Conservation (phyloP, 2,329 filamentous ascomycete genomes). For the Daldinia eschscholtzii region DNA sequence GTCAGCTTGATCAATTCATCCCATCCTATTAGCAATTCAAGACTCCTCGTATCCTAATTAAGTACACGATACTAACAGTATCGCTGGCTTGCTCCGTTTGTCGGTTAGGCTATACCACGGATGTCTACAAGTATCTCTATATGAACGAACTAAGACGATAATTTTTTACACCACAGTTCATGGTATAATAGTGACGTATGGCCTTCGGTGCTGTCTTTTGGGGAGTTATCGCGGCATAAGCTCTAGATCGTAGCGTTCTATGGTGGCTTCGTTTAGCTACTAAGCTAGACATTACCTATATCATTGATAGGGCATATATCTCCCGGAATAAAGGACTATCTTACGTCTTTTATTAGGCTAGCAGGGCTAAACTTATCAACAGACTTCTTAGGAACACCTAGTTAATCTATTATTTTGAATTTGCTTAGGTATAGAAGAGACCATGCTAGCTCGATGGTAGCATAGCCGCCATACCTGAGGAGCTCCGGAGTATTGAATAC, state of each 20-base stretch:
- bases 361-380: no score
- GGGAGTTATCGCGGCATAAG: background rate
- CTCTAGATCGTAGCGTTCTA: no score
- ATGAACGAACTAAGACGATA: background rate
- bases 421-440: background rate
- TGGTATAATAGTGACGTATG: background rate
- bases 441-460: background rate
- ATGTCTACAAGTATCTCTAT: conserved; percentile 50
- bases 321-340: no score
- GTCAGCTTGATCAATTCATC: conserved; percentile 18
- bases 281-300: no score
- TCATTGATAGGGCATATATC: no score
- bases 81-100: conserved; percentile 16
- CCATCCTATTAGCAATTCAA: conserved; percentile 10
- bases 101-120: conserved; percentile 51
- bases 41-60: conserved; percentile 11
- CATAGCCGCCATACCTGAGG: background rate
- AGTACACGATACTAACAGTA: conserved; percentile 22
- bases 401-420: no score
- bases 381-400: no score
- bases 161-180: background rate
- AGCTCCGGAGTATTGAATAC: background rate
- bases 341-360: no score
- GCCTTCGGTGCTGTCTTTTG: background rate
- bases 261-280: no score